phyloP scores from a whole-genome alignment of 208 protist genomes.

The Leishmania gerbilli region DNA sequence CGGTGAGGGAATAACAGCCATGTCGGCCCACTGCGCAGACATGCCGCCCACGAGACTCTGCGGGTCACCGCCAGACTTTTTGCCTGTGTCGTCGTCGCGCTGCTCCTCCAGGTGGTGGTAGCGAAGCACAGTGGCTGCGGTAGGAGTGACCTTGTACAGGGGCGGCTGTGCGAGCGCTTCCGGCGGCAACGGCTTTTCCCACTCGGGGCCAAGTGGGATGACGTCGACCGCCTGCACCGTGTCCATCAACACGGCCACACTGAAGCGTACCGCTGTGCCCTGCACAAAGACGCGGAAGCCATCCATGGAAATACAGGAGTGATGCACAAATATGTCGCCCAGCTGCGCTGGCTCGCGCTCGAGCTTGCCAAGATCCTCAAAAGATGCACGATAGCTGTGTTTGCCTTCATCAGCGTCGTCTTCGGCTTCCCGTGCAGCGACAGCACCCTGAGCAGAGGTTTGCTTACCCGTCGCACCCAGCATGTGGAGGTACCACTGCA shows the following conservation, averaged over 20 bases:
- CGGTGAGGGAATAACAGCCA: constrained; percentile 33
- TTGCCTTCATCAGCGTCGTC: neutral
- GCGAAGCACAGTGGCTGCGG: constrained; percentile 26
- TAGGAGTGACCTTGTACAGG: constrained; percentile 27
- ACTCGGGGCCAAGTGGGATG: constrained; percentile 23
- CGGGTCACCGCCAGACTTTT: neutral
- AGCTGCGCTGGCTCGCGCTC: constrained; percentile 33
- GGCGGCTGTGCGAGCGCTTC: constrained; percentile 11
- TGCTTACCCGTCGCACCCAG: neutral
- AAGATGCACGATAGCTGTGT: neutral
- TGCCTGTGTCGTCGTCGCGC: neutral
- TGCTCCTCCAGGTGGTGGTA: constrained; percentile 17
- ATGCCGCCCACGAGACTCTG: constrained; percentile 17
- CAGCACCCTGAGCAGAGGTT: neutral
- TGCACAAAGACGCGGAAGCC: constrained; percentile 53
- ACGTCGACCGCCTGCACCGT: constrained; percentile 71
- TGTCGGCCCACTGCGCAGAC: constrained; percentile 29
- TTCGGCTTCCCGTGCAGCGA: neutral
- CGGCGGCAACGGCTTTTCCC: constrained; percentile 10
- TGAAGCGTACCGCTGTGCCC: constrained; percentile 54
- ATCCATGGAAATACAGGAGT: constrained; percentile 60
- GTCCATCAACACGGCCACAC: constrained; percentile 46
- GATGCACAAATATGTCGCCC: constrained; percentile 71
- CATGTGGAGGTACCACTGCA: constrained; percentile 46
- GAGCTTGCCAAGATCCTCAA: constrained; percentile 16